Percentiles rank a stretch among this genome's conserved stretches.
phyloP scores from a whole-genome alignment of 805 yeast genomes.

The Kodamaea laetipori region DNA sequence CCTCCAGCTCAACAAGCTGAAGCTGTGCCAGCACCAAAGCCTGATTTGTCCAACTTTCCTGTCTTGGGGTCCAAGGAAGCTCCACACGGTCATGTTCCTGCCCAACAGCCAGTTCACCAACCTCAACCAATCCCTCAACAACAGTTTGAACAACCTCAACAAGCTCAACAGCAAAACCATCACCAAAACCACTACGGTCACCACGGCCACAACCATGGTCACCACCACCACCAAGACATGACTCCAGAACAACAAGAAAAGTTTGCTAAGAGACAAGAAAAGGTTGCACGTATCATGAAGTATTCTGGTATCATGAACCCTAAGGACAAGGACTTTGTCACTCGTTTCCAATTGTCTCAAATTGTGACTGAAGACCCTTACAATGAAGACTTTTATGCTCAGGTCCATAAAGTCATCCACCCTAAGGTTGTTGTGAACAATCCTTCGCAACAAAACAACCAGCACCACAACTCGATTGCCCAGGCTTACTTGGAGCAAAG shows the following conservation, averaged over 20 bases:
- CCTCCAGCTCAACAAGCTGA: constrained; percentile 9
- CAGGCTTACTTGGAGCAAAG: constrained; percentile 89
- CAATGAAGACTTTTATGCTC: constrained; percentile 94
- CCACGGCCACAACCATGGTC: constrained; percentile 31
- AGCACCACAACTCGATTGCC: constrained; percentile 78
- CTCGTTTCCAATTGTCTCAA: constrained; percentile 91
- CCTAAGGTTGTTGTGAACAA: constrained; percentile 55
- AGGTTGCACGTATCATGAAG: constrained; percentile 71
- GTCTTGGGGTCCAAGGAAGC: constrained; percentile 52
- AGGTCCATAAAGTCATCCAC: constrained; percentile 71
- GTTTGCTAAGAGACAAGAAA: constrained; percentile 67
- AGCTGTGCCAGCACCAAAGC: constrained; percentile 10
- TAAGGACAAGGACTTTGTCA: constrained; percentile 92
- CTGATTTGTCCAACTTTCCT: constrained; percentile 52
- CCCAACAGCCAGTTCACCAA: constrained; percentile 20
- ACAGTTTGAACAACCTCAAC: constrained; percentile 25
- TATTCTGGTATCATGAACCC: constrained; percentile 96
- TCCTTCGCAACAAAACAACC: constrained; percentile 49
- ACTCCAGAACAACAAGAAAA: constrained; percentile 75
- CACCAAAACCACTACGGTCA: constrained; percentile 23
- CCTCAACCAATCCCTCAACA: constrained; percentile 23
- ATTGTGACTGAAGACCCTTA: constrained; percentile 96
- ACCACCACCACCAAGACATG: constrained; percentile 38
- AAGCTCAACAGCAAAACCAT: constrained; percentile 19
- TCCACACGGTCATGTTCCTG: constrained; percentile 4